These are phyloP conservation scores for Tulasnella sp. DNA, from an alignment of 768 basidiomycete species.

Conservation along the genomic window DNA sequence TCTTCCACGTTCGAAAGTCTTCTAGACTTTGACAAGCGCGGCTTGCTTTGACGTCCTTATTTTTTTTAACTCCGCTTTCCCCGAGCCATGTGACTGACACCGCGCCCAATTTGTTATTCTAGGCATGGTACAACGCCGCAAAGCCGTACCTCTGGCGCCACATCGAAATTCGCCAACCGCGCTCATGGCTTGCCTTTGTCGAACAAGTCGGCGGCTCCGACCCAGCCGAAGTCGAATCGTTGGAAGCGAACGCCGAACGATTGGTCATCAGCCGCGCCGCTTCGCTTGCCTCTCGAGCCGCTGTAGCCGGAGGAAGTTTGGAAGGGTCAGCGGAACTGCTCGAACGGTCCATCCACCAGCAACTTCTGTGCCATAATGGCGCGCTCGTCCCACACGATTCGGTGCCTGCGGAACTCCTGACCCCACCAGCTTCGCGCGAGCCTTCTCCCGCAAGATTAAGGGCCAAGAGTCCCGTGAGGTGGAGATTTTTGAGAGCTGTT, in stretches of 20 bases:
- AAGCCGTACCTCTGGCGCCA: constrained; percentile 85
- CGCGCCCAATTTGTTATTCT: not conserved
- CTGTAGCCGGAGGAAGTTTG: constrained; percentile 58
- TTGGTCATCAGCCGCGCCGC: constrained; percentile 58
- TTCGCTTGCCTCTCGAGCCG: constrained; percentile 62
- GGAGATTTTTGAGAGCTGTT: constrained; percentile 76
- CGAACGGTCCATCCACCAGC: constrained; percentile 59
- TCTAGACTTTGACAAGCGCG: not conserved
- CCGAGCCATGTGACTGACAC: constrained; percentile 1
- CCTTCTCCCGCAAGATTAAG: constrained; percentile 74
- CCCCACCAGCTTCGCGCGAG: constrained; percentile 77
- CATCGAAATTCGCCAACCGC: constrained; percentile 76
- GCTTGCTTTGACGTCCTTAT: not conserved
- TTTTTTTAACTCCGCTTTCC: not conserved
- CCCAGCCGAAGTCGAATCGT: constrained; percentile 28
- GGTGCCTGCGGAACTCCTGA: constrained; percentile 69
- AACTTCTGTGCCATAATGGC: constrained; percentile 37
- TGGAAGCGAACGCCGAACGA: constrained; percentile 44
- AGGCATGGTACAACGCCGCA: constrained; percentile 73
- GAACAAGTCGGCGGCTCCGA: constrained; percentile 58
- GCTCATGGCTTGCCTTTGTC: constrained; percentile 78
- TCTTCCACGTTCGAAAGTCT: not conserved
- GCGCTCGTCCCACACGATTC: constrained; percentile 55
- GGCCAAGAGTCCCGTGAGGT: constrained; percentile 73
- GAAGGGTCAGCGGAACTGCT: constrained; percentile 40